phyloP scores from a whole-genome alignment of 306 rosid genomes.

The Fragaria vesca region DNA sequence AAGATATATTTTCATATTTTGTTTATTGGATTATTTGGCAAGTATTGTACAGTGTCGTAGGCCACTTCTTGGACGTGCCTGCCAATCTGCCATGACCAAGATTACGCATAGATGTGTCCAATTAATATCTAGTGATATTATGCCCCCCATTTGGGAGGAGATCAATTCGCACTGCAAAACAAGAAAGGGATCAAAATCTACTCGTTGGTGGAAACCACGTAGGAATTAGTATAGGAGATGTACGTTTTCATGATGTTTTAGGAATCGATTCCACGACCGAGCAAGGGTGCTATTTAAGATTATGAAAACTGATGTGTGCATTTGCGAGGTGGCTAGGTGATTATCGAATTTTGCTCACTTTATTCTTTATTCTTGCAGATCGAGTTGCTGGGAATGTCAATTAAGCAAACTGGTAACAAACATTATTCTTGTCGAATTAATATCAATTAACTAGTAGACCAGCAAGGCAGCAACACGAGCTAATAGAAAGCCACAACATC shows the following conservation, averaged over 20 bases:
- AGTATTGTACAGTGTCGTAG: conserved; percentile 37
- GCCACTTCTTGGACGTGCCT: conserved; percentile 56
- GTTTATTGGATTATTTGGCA: conserved; percentile 32
- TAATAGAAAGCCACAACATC: background rate
- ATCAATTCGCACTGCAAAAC: too few relatives aligned
- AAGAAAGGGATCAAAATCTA: background rate
- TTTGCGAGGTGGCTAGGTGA: background rate
- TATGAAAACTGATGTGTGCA: background rate
- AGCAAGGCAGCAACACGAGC: background rate
- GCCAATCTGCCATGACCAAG: conserved; percentile 27
- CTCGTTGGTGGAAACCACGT: background rate
- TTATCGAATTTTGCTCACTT: background rate
- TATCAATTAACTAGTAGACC: background rate
- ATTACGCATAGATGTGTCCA: background rate
- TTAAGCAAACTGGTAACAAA: background rate
- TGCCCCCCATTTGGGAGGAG: background rate
- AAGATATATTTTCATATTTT: background rate
- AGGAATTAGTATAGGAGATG: background rate
- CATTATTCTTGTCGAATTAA: background rate
- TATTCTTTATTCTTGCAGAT: background rate
- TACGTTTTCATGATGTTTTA: background rate
- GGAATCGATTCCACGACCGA: background rate
- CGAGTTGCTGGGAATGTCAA: background rate
- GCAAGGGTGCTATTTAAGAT: background rate
- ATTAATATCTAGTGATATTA: too few relatives aligned